phyloP scores from a whole-genome alignment of 1,284 basidiomycete species.

The Sporisorium reilianum region DNA sequence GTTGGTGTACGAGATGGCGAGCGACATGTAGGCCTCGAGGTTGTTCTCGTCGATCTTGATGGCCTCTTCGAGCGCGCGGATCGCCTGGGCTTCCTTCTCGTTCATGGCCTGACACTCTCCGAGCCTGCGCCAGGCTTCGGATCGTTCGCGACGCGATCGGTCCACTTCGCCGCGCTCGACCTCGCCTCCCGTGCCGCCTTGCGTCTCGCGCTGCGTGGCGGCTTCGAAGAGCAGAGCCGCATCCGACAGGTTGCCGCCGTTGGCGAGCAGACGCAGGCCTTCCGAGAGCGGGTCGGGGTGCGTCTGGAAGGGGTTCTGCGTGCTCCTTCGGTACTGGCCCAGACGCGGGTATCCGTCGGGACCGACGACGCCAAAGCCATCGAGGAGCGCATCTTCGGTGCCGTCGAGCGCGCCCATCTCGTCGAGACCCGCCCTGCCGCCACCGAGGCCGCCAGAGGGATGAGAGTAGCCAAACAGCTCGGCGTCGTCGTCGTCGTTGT shows the following conservation, averaged over 20 bases:
- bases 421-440: slow-evolving; percentile 49
- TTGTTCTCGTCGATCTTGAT: slow-evolving; percentile 79
- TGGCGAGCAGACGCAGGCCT: slow-evolving; percentile 78
- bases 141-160: slow-evolving; percentile 70
- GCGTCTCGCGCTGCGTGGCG: slow-evolving; percentile 72
- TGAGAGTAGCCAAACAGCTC: slow-evolving; percentile 71
- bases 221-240: slow-evolving; percentile 86
- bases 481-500: slow-evolving; percentile 71
- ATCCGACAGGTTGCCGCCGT: slow-evolving; percentile 83
- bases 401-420: slow-evolving; percentile 64
- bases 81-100: slow-evolving; percentile 77
- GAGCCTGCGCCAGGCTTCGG: slow-evolving; percentile 91
- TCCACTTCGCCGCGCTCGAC: slow-evolving; percentile 76
- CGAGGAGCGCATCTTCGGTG: slow-evolving; percentile 60
- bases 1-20: slow-evolving; percentile 97
- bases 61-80: slow-evolving; percentile 73
- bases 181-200: slow-evolving; percentile 72
- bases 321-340: slow-evolving; percentile 57
- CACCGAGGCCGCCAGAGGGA: slow-evolving; percentile 64
- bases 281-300: slow-evolving; percentile 72
- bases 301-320: slow-evolving; percentile 77
- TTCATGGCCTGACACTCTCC: slow-evolving; percentile 97
- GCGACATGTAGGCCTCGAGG: slow-evolving; percentile 72
- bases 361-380: slow-evolving; percentile 59
- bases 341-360: slow-evolving; percentile 63